A percentile compares a stretch with the other conserved stretches of the same genome.
Evolutionary conservation across 257 asterid genomes (phyloP).

Genomic region (Gentiana dahurica): DNA sequence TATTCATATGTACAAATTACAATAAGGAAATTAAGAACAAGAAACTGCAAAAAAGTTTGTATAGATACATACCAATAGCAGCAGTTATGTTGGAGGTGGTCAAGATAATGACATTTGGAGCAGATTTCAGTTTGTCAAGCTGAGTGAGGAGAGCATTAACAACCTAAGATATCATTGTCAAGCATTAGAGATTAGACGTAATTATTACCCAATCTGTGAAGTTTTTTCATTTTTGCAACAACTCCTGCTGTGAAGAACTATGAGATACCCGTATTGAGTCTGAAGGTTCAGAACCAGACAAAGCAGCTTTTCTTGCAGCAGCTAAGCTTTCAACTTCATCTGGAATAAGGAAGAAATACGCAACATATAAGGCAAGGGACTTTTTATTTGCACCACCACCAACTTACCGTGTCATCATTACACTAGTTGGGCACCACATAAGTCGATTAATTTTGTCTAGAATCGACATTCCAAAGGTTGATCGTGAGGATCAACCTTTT

Average conservation of each 20-base stretch:
- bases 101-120: slow-evolving; percentile 83
- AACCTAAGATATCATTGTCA: slow-evolving; percentile 50
- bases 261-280: slow-evolving; percentile 87
- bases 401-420: no score
- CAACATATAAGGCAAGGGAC: no score
- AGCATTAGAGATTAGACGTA: not conserved
- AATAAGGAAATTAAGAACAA: not conserved
- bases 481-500: no score
- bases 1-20: not conserved
- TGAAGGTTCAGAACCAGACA: slow-evolving; percentile 99
- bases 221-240: not conserved
- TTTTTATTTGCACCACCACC: no score
- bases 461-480: no score
- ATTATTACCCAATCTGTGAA: not conserved
- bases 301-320: slow-evolving; percentile 97
- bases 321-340: slow-evolving; percentile 99
- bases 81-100: slow-evolving; percentile 97
- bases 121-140: slow-evolving; percentile 82
- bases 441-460: no score
- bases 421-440: no score
- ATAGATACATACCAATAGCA: slow-evolving; percentile 70
- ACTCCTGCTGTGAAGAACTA: slow-evolving; percentile 2
- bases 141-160: slow-evolving; percentile 96
- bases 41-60: not conserved
- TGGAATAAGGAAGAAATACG: slow-evolving; percentile 13